Conservation (phyloP, 805 yeast genomes). For the Tetrapisispora nanseiensis region DNA sequence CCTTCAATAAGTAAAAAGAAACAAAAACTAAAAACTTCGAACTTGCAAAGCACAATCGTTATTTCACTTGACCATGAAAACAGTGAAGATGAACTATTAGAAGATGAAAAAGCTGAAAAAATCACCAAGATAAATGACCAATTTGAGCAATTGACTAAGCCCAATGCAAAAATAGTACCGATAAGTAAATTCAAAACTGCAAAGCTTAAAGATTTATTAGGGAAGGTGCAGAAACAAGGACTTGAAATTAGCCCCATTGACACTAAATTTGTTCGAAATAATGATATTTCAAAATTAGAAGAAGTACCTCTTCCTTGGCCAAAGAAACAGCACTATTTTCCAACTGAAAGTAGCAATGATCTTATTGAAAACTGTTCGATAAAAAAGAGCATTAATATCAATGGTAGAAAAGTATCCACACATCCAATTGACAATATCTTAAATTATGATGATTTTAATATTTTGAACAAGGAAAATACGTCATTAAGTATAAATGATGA, state of each 20-base stretch:
- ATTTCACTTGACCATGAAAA: constrained; percentile 9
- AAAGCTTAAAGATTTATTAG: constrained; percentile 17
- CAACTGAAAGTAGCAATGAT: neutral
- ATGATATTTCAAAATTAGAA: constrained; percentile 13
- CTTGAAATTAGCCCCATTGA: neutral
- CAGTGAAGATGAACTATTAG: constrained; percentile 3
- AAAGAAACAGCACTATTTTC: constrained; percentile 8
- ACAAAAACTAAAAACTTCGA: neutral
- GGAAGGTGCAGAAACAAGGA: constrained; percentile 7
- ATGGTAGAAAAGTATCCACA: no score
- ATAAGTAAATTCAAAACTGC: constrained; percentile 15
- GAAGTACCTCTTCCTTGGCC: constrained; percentile 17
- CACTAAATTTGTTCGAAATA: constrained; percentile 2
- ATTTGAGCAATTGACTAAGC: constrained; percentile 4
- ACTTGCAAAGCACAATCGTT: neutral
- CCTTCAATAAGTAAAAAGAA: constrained; percentile 1
- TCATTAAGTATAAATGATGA: neutral
- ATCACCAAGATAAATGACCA: constrained; percentile 2
- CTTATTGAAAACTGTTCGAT: neutral
- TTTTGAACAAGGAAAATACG: neutral
- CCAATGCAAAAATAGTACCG: constrained; percentile 9
- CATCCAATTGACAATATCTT: neutral
- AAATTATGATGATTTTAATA: constrained; percentile 1
- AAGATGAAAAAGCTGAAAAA: neutral
- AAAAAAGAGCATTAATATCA: neutral